A percentile compares a stretch with the other conserved stretches of the same genome.
phyloP scores from a whole-genome alignment of 306 rosid species.

The Castanea mollissima region DNA sequence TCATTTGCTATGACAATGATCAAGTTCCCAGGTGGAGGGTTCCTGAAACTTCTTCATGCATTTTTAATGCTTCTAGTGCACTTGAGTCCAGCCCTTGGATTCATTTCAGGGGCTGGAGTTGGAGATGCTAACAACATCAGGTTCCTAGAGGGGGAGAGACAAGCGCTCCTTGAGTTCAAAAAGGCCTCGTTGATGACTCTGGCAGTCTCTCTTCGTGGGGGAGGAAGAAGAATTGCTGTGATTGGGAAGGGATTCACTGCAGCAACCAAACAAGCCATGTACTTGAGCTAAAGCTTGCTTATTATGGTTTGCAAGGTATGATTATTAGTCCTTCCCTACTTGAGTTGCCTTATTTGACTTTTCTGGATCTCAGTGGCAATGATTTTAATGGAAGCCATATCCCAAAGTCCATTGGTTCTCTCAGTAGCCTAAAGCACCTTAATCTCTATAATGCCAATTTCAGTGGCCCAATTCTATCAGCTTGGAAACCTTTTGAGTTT shows the following conservation, averaged over 20 bases:
- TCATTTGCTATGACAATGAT: too few relatives aligned
- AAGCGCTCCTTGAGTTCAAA: too few relatives aligned
- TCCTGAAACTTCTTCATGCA: not conserved
- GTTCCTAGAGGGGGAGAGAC: too few relatives aligned
- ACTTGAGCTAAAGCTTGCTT: too few relatives aligned
- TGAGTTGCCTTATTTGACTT: slow-evolving; percentile 1
- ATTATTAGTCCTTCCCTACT: too few relatives aligned
- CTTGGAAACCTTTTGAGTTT: not conserved
- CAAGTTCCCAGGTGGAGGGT: too few relatives aligned
- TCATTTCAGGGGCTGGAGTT: not conserved
- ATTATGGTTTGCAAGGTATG: too few relatives aligned
- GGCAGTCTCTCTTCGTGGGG: too few relatives aligned
- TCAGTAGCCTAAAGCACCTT: not conserved
- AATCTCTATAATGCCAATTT: not conserved
- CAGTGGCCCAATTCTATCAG: not conserved
- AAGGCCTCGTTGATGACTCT: too few relatives aligned
- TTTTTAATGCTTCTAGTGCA: not conserved
- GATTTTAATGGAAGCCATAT: not conserved
- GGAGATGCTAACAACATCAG: too few relatives aligned
- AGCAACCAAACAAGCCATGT: not conserved
- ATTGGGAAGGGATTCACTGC: slow-evolving; percentile 6
- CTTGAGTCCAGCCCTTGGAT: too few relatives aligned
- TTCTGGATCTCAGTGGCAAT: not conserved
- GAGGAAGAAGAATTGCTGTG: slow-evolving; percentile 1
- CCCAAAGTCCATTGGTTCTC: not conserved